A percentile compares a stretch with the other conserved stretches of the same genome.
Evolutionary conservation across 495 filamentous ascomycete species (phyloP).

Genomic region (Pseudoneurospora amorphoporcata): DNA sequence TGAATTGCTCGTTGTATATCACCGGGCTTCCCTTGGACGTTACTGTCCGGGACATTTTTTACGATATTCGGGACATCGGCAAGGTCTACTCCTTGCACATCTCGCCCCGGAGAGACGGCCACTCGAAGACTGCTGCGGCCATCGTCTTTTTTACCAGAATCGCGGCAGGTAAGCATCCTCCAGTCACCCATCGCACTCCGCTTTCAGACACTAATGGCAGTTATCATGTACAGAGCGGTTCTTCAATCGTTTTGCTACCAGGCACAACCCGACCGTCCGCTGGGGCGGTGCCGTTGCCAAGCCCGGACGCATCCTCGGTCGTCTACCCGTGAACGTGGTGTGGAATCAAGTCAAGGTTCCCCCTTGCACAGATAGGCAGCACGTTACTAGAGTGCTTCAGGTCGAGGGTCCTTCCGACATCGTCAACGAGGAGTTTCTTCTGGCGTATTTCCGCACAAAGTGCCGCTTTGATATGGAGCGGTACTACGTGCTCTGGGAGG

Average conservation of each 20-base stretch:
- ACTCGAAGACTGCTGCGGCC: slow-evolving; percentile 23
- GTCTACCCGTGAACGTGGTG: neutral
- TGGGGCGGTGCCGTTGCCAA: neutral
- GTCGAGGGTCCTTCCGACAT: neutral
- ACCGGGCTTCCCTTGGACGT: slow-evolving; percentile 20
- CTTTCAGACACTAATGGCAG: fast-evolving
- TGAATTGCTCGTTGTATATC: slow-evolving; percentile 29
- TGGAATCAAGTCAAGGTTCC: slow-evolving; percentile 15
- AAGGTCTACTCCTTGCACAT: slow-evolving; percentile 29
- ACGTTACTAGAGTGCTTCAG: neutral
- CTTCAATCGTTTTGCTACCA: neutral
- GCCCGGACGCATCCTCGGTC: neutral
- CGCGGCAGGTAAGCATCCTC: slow-evolving; percentile 4
- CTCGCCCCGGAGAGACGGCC: slow-evolving; percentile 14
- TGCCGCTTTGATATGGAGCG: slow-evolving; percentile 17
- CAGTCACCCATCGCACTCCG: neutral
- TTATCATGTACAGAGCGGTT: slow-evolving; percentile 5
- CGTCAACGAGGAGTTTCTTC: slow-evolving; percentile 11
- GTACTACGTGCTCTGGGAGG: neutral
- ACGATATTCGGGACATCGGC: slow-evolving; percentile 19
- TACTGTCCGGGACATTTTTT: slow-evolving; percentile 18
- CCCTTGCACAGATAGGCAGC: fast-evolving
- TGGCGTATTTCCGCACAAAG: slow-evolving; percentile 12
- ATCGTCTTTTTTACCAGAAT: slow-evolving; percentile 28
- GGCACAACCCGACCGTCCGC: neutral